Base-by-base conservation (phyloP, 805 yeast species). In the Saccharomyces kudriavzevii region DNA sequence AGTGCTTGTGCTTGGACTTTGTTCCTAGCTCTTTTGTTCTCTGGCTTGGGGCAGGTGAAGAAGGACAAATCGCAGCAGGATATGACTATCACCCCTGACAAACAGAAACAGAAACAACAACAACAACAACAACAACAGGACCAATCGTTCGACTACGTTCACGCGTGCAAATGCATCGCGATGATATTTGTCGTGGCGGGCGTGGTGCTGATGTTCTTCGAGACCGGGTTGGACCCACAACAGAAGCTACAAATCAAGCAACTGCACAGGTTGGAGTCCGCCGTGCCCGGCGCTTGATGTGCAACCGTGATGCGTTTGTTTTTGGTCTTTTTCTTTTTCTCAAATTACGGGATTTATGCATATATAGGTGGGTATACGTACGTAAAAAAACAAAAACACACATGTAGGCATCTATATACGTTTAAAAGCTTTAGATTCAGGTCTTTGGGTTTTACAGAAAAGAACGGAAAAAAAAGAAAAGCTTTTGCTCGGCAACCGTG, bases 101-200 rank as follows among this genome's bases (percentile, higher is more conserved):
- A 25, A 14, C 48, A 45, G 28, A 9, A 40, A 17, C 24, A 17
- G 24, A 20, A 45, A 22, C 20, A 45, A n/a, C 20, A 45, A 45
- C 29, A 27, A 10, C 48, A 25, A 3, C 3, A 50, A 20, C 24
- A 26, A 45, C 29, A 45, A 40, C 24, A 47, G 35, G 10, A 17
- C 45, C 10, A 11, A 40, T 40, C 43, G 13, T 40, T 54, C 27
- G 55, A 55, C 49, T 48, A 50, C 10, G 58, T 51, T 17, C 31
- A 50, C 24, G 20, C 51, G 13, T 49, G 53, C 20, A 50, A 49
- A 40, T 24, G 53, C 5, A 49, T 53, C 45, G 58, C 58, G 8
- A 50, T 52, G 10, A 29, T 55, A 10, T 55, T 54, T 30, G 46
- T 55, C 14, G 40, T 54, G 14, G 24, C 49, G n/a, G 58, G 58